These are phyloP conservation scores for Agrocybe pediades DNA, from an alignment of 768 basidiomycete species.

Conservation along the genomic window DNA sequence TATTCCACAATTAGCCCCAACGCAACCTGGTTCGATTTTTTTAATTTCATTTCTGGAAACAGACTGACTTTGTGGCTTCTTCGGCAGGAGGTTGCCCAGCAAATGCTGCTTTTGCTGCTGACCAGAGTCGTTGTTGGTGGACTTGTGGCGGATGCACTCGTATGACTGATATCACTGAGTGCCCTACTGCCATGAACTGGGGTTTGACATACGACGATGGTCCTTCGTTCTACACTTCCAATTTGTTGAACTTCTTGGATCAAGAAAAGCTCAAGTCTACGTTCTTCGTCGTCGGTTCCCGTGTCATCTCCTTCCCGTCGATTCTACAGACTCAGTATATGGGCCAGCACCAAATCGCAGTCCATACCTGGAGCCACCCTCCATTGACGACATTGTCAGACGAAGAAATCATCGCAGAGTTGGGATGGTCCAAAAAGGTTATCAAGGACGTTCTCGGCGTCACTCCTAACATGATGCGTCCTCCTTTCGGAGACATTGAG, in stretches of 20 bases:
- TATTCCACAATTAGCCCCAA: constrained; percentile 58
- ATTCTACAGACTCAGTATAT: constrained; percentile 78
- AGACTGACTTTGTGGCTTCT: constrained; percentile 7
- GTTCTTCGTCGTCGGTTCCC: constrained; percentile 87
- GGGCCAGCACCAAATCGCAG: constrained; percentile 75
- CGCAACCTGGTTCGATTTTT: constrained; percentile 31
- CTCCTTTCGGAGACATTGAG: constrained; percentile 84
- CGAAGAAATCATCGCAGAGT: constrained; percentile 82
- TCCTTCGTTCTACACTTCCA: constrained; percentile 75
- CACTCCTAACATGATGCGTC: constrained; percentile 78
- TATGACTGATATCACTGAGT: constrained; percentile 69
- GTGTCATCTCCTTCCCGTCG: constrained; percentile 68
- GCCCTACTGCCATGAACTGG: constrained; percentile 65
- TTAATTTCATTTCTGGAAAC: constrained; percentile 3
- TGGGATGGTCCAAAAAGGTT: constrained; percentile 85
- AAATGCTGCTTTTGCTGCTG: constrained; percentile 56
- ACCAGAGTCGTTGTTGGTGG: constrained; percentile 74
- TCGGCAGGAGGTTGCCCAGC: constrained; percentile 56
- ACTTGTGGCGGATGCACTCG: constrained; percentile 74
- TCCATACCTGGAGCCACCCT: constrained; percentile 72
- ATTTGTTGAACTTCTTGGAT: constrained; percentile 72
- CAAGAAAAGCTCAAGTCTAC: constrained; percentile 70
- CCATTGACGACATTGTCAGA: constrained; percentile 73
- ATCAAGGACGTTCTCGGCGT: constrained; percentile 83
- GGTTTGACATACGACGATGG: constrained; percentile 75